Conservation (phyloP, 345 rosid species). For the Eucalyptus grandis region DNA sequence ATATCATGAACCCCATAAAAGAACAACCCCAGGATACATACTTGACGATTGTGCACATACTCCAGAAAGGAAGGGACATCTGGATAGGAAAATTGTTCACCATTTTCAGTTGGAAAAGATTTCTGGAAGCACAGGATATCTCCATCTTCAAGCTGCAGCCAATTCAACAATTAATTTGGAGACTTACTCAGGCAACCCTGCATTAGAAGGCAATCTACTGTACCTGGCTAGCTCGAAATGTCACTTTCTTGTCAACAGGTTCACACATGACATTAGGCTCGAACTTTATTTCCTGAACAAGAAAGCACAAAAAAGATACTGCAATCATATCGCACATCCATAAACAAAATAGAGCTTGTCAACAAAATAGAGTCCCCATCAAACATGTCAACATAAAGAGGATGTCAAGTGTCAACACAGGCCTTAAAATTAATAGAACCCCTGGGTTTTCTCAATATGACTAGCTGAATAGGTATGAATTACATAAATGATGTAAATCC, state of each 20-base stretch:
- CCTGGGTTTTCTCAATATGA: background rate
- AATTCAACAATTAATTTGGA: background rate
- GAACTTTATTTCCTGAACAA: conserved; percentile 61
- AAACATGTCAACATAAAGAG: background rate
- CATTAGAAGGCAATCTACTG: background rate
- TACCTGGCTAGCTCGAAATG: conserved; percentile 55
- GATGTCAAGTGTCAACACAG: background rate
- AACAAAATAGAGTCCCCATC: background rate
- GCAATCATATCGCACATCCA: background rate
- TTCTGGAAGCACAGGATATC: conserved; percentile 72
- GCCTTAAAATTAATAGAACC: background rate
- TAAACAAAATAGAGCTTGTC: background rate
- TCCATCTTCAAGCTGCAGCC: conserved; percentile 65
- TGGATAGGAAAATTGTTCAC: conserved; percentile 35
- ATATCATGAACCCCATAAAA: background rate
- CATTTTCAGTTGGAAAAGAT: conserved; percentile 17
- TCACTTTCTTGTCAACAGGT: conserved; percentile 35
- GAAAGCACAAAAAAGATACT: background rate
- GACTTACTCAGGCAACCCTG: background rate
- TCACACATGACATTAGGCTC: conserved; percentile 65
- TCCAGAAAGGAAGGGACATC: conserved; percentile 69
- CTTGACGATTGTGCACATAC: conserved; percentile 68
- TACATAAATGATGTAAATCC: background rate
- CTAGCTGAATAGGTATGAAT: background rate
- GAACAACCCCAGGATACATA: background rate